Evolutionary conservation across 2,329 filamentous ascomycete genomes (phyloP), one percentile per base, ranked within the genome.

Genomic region (Ophiosphaerella korrae): DNA sequence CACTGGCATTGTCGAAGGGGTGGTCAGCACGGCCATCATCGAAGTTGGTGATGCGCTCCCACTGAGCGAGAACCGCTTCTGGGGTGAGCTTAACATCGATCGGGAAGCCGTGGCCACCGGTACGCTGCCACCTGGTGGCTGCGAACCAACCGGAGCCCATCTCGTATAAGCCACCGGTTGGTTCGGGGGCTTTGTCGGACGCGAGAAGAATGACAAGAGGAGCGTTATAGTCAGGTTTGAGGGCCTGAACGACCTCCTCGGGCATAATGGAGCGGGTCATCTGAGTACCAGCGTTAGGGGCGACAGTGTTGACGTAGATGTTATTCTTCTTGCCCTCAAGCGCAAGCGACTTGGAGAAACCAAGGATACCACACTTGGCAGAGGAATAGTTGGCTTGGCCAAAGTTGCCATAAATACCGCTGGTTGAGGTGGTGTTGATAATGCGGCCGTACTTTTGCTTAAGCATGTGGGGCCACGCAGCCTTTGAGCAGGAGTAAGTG

Each of bases 391-490:
- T 99, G 68, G 93, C 90, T 78, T 99, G 94, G 57, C 94, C 94
- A 74, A 99, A 99, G 84, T 97, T 99, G 65, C 94, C 94, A 74
- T 99, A 99, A 75, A 99, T 96, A 77, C 94, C 94, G 66, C 89
- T 95, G 42, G 94, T 97, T 32, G 91, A 96, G 35, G 94, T 94
- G 41, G 94, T 99, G 83, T 99, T 99, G 70, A 99, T 82, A 55
- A 99, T 86, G 68, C 94, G 91, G 62, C 94, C 94, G 70, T 97
- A 99, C 82, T 97, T 97, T 77, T 99, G 94, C 84, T 97, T 96
- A 45, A 97, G 82, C 82, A 99, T 90, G 77, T 95, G 89, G 43
- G 94, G 94, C 92, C 93, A 99, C 16, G 94, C 94, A 55, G 94
- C 94, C 84, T 96, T 97, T 72, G 91, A 93, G 60, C 93, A 86